phyloP scores from a whole-genome alignment of 352 stramenopile species.

The Pythium biforme region DNA sequence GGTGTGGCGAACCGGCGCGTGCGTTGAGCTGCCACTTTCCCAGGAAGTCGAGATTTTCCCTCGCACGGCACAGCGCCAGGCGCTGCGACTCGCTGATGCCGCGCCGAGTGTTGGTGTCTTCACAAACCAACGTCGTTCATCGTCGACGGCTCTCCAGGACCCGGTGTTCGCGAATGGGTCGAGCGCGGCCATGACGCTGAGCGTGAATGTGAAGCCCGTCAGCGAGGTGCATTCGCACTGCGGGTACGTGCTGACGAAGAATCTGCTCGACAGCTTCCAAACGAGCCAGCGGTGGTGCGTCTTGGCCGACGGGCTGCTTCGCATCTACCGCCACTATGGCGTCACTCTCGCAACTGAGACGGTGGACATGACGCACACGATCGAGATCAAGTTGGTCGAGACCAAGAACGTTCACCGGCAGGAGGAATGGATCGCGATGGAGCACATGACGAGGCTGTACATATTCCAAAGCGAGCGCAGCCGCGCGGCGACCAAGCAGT shows the following conservation, averaged over 20 bases:
- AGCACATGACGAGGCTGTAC: conserved; percentile 44
- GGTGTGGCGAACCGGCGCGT: conserved; percentile 42
- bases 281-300: conserved; percentile 71
- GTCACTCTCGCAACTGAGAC: conserved; percentile 63
- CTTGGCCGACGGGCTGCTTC: conserved; percentile 53
- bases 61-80: conserved; percentile 57
- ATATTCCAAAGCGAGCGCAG: conserved; percentile 59
- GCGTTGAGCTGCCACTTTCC: conserved; percentile 39
- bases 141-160: conserved; percentile 6
- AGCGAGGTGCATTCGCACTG: conserved; percentile 53
- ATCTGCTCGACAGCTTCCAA: conserved; percentile 58
- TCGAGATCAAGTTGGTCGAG: conserved; percentile 45
- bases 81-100: conserved; percentile 38
- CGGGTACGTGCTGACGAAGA: conserved; percentile 68
- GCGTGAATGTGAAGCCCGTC: conserved; percentile 45
- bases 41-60: conserved; percentile 57
- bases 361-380: conserved; percentile 52
- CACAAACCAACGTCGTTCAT: neutral
- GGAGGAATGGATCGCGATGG: conserved; percentile 39
- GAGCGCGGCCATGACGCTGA: conserved; percentile 31
- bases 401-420: conserved; percentile 29
- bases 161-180: conserved; percentile 23
- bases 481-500: conserved; percentile 35
- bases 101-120: neutral
- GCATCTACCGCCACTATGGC: conserved; percentile 74